Percentiles rank a stretch among this genome's conserved stretches.
Evolutionary conservation across 495 filamentous ascomycete species (phyloP).

Genomic region (Lasiosphaeriaceae sp.): DNA sequence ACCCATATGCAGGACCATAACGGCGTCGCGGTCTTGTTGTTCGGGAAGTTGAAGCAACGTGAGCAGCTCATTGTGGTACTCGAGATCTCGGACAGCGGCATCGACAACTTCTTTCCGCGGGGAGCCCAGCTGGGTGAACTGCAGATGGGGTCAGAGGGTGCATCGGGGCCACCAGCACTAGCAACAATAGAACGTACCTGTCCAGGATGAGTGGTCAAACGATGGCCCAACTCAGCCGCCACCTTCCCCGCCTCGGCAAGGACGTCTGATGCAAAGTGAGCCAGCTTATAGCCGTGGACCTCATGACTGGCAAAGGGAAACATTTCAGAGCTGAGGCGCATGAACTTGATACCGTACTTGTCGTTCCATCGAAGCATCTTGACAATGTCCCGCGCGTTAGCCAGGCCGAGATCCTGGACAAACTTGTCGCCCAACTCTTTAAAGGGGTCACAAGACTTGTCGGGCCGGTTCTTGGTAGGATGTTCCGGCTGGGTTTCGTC

Average conservation of each 20-base stretch:
- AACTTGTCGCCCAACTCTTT: constrained; percentile 60
- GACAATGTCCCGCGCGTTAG: constrained; percentile 76
- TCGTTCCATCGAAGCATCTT: constrained; percentile 95
- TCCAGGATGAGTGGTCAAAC: constrained; percentile 87
- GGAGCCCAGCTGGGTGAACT: constrained; percentile 86
- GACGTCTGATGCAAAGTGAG: constrained; percentile 77
- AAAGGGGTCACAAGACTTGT: constrained; percentile 62
- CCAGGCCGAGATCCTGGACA: constrained; percentile 72
- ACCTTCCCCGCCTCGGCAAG: constrained; percentile 74
- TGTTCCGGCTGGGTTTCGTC: constrained; percentile 75
- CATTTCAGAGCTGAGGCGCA: constrained; percentile 92
- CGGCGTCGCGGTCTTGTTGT: constrained; percentile 80
- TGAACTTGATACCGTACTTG: constrained; percentile 85
- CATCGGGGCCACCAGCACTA: no score
- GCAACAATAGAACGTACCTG: constrained; percentile 42
- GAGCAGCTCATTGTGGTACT: constrained; percentile 86
- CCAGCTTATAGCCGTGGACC: constrained; percentile 83
- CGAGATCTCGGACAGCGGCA: constrained; percentile 74
- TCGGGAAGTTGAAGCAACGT: constrained; percentile 70
- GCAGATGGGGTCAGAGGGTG: constrained; percentile 9
- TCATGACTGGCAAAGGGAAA: constrained; percentile 91
- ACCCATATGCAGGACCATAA: constrained; percentile 95
- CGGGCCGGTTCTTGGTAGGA: constrained; percentile 75
- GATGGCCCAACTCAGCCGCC: constrained; percentile 75
- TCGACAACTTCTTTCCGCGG: constrained; percentile 70